phyloP scores from a whole-genome alignment of 139 green algal genomes.

The Monoraphidium neglectum region DNA sequence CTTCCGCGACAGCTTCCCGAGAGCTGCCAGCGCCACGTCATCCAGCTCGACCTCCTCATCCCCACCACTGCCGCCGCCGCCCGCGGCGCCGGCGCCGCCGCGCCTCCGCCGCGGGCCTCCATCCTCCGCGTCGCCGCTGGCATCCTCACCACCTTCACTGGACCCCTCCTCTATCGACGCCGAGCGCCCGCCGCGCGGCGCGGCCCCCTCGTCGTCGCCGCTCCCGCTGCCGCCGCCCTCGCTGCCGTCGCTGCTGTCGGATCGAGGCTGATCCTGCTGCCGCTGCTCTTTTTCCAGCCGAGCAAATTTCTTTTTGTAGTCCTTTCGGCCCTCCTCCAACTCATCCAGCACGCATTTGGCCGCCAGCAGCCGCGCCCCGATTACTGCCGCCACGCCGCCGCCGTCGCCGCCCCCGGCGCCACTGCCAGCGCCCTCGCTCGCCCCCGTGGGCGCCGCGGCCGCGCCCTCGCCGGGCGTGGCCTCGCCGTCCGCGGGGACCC shows the following conservation, averaged over 20 bases:
- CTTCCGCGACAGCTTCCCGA: not conserved
- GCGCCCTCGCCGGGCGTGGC: no score
- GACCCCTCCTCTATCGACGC: not conserved
- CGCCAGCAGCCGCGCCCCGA: slow-evolving; percentile 31
- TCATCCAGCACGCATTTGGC: slow-evolving; percentile 38
- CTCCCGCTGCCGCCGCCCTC: not conserved
- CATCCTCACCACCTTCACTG: no score
- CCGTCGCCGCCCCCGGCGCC: no score
- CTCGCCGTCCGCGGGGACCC: no score
- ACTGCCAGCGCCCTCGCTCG: no score
- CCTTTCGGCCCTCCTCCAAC: slow-evolving; percentile 16
- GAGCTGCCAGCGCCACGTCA: not conserved
- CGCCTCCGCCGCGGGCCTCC: no score
- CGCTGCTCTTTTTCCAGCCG: not conserved
- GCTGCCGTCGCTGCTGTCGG: not conserved
- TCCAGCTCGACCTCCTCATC: slow-evolving; percentile 8
- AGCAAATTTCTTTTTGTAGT: slow-evolving; percentile 37
- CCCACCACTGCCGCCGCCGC: not conserved
- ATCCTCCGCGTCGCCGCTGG: no score
- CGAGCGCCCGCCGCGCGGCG: no score
- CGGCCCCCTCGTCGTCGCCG: not conserved
- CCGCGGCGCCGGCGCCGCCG: no score
- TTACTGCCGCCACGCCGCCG: no score
- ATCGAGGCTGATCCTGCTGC: not conserved
- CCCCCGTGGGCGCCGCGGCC: no score